Base-by-base conservation (phyloP, 2,329 filamentous ascomycete genomes). In the Clonostachys chloroleuca region DNA sequence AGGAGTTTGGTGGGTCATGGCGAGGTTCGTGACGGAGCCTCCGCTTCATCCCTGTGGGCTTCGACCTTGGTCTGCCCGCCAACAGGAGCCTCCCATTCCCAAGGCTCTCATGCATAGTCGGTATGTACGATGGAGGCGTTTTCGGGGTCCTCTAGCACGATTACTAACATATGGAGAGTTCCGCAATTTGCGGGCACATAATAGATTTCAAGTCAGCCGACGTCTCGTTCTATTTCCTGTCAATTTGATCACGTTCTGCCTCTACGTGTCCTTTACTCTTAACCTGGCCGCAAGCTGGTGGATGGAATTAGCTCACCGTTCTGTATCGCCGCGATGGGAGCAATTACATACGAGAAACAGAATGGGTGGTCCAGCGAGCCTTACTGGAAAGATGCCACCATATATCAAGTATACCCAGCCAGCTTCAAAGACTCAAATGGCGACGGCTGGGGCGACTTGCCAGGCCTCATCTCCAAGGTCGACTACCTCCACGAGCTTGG, bases 401-500 rank as follows among this genome's bases (percentile, higher is more conserved):
- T 74, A 44, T 75, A 72, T 44, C 74, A 80, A 59, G 71, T 83
- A 44, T 83, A 82, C 50, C 79, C 80, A 4, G 75, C 80, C 12
- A 77, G 72, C 50, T 83, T 83, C 67, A 70, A 74, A 42, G 78
- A 81, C 55, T 76, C 75, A 30, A 74, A 80, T 37, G 68, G 68
- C n/a, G 78, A 81, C 41, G 84, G 84, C 37, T 78, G 81, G 67
- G 84, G 84, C 4, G 83, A 87, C 55, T 74, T 87, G 34, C 75
- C 74, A 2, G 84, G 83, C 12, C 79, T 87, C 45, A 80, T 83
- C 12, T 79, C 78, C 10, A 75, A 84, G 57, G 64, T 87, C 2
- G 81, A 85, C 58, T 84, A 87, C 56, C 69, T 87, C 43, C 71
- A 78, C 45, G 68, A 78, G 4, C 69, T 87, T 0, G 84, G 83